Conservation (phyloP, 331 rosid species). For the Rosa hybrid region DNA sequence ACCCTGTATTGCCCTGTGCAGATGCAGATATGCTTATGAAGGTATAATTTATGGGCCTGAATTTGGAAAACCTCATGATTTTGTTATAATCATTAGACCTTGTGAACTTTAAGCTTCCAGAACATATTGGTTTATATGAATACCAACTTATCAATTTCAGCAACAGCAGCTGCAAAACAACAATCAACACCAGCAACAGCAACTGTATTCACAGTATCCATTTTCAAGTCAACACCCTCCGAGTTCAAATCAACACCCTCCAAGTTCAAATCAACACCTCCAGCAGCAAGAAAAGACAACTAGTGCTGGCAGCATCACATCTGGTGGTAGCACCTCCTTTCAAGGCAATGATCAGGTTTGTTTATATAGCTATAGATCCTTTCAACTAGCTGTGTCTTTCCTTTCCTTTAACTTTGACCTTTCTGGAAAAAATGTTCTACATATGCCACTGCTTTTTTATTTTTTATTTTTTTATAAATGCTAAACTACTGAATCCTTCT, state of each 20-base stretch:
- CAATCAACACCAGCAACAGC: slow-evolving; percentile 45
- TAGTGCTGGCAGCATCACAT: slow-evolving; percentile 35
- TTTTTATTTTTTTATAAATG: neutral
- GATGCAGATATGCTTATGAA: slow-evolving; percentile 47
- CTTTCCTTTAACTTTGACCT: neutral
- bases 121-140: slow-evolving; percentile 19
- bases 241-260: slow-evolving; percentile 46
- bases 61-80: slow-evolving; percentile 8
- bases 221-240: slow-evolving; percentile 49
- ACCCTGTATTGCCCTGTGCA: slow-evolving; percentile 42
- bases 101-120: slow-evolving; percentile 9
- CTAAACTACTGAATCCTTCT: neutral
- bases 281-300: slow-evolving; percentile 50
- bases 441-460: neutral
- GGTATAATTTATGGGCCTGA: slow-evolving; percentile 38
- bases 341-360: slow-evolving; percentile 69
- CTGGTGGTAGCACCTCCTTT: slow-evolving; percentile 43
- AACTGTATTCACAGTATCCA: slow-evolving; percentile 39
- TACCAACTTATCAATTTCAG: slow-evolving; percentile 26
- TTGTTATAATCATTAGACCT: neutral
- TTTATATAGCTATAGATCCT: neutral
- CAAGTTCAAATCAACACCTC: slow-evolving; percentile 39
- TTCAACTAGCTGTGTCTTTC: neutral
- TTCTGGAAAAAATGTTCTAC: neutral
- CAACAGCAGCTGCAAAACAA: slow-evolving; percentile 47